Evolutionary conservation across 768 basidiomycete species (phyloP), one percentile per base, ranked within the genome.

Genomic region (Rhodosporidiobolus sp.): DNA sequence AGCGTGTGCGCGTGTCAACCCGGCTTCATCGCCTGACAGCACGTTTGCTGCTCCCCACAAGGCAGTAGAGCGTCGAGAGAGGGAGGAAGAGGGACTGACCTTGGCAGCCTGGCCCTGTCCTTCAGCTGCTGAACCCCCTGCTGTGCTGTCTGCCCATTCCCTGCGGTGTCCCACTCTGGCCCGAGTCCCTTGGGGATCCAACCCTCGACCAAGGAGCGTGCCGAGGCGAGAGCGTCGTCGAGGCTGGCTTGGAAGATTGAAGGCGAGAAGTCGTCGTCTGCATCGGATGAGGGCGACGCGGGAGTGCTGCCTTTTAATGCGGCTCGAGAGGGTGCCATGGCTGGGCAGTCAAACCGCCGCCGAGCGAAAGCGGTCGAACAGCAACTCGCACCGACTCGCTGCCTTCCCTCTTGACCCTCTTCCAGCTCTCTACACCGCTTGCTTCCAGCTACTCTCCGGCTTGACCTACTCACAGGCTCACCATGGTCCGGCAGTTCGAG

Each of bases 141-240:
- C 4, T 14, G 28, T 30, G 57, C 43, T 2, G 32, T 46, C 7
- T 17, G 9, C 2, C 10, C 46, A 26, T 20, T 5, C 53, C 3
- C 22, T 3, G 46, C 19, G 3, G n/a, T 7, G 14, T 57, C 55
- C 74, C 63, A 66, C 16, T 56, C 48, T 0, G 10, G 9, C 24
- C 64, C 67, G 9, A 65, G 62, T 8, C 55, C 54, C n/a, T 30
- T 1, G 0, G 70, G 70, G 8, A 72, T 48, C 70, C 74, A 75
- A 12, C 63, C 53, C n/a, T 46, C n/a, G 38, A 75, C 70, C 54
- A 75, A 64, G 0, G 28, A 1, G 32, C 56, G 63, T 0, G 67
- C 60, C 1, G 46, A n/a, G 16, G 28, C 8, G 54, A 72, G 48
- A 1, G 67, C 62, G 22, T 68, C 58, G 60, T 75, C 74, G 49